Conservation (phyloP, 768 basidiomycete species). For the Suillus alpinus region DNA sequence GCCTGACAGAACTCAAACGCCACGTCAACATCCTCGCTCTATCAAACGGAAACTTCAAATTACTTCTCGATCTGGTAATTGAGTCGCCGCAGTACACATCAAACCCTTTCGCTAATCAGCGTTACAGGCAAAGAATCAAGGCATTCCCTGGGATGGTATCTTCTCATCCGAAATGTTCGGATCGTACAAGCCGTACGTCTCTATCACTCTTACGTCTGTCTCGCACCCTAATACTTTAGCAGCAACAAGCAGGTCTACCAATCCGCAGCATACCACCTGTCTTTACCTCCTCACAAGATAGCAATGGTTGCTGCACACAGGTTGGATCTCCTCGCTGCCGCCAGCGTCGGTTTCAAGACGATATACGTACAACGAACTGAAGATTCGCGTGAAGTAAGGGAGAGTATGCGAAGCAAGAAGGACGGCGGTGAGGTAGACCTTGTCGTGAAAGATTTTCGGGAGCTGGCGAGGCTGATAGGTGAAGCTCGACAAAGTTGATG, state of each 20-base stretch:
- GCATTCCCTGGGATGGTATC: conserved; percentile 62
- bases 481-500: conserved; percentile 11
- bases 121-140: conserved; percentile 54
- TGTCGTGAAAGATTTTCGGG: conserved; percentile 48
- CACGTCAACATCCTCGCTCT: conserved; percentile 48
- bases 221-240: neutral
- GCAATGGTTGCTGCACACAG: conserved; percentile 69
- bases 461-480: conserved; percentile 37
- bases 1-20: conserved; percentile 51
- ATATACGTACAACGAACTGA: conserved; percentile 58
- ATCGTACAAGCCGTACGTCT: conserved; percentile 62
- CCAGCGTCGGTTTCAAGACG: conserved; percentile 50
- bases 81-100: neutral
- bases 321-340: conserved; percentile 54
- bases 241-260: conserved; percentile 49
- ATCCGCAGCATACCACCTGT: conserved; percentile 47
- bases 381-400: conserved; percentile 28
- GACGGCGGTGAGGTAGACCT: conserved; percentile 61
- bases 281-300: conserved; percentile 40
- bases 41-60: conserved; percentile 62
- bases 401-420: conserved; percentile 39
- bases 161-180: conserved; percentile 60
- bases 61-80: conserved; percentile 59
- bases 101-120: neutral
- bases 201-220: neutral